Conservation (phyloP, 2,329 filamentous ascomycete genomes). For the Chaetomium globosum region DNA sequence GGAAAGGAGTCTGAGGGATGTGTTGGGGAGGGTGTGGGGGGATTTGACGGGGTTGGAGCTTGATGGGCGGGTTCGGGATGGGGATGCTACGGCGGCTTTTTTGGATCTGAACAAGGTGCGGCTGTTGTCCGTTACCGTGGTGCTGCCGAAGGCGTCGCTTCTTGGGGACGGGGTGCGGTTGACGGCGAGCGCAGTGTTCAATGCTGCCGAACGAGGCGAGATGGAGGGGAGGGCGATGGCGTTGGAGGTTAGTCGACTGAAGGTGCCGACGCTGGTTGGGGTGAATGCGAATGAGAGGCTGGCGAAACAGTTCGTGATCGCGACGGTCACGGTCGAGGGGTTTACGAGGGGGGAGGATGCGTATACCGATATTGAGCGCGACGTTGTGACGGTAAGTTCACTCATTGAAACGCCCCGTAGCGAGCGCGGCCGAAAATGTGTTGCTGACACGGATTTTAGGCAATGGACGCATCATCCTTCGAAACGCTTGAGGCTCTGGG, state of each 20-base stretch:
- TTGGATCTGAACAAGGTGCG: constrained; percentile 46
- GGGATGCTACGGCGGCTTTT: constrained; percentile 35
- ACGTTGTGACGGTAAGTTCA: constrained; percentile 61
- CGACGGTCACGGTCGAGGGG: constrained; percentile 64
- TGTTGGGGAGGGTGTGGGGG: constrained; percentile 45
- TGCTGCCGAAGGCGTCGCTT: constrained; percentile 69
- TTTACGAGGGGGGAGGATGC: constrained; percentile 51
- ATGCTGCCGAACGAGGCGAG: constrained; percentile 25
- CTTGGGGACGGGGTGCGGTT: constrained; percentile 63
- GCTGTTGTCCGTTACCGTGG: constrained; percentile 56
- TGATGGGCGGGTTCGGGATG: constrained; percentile 37
- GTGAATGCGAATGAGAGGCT: constrained; percentile 71
- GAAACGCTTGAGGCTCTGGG: constrained; percentile 66
- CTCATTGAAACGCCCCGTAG: neutral
- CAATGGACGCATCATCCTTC: constrained; percentile 59
- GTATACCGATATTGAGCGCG: constrained; percentile 59
- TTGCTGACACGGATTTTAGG: constrained; percentile 43
- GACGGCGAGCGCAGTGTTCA: constrained; percentile 50
- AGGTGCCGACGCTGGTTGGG: constrained; percentile 69
- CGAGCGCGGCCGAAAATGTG: neutral
- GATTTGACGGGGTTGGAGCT: constrained; percentile 44
- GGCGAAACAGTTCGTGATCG: constrained; percentile 67
- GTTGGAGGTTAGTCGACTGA: constrained; percentile 59
- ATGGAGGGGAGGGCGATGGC: constrained; percentile 39
- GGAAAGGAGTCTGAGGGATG: constrained; percentile 36